Conservation (phyloP, 2,329 filamentous ascomycete genomes). For the Sarocladiaceae sp. region DNA sequence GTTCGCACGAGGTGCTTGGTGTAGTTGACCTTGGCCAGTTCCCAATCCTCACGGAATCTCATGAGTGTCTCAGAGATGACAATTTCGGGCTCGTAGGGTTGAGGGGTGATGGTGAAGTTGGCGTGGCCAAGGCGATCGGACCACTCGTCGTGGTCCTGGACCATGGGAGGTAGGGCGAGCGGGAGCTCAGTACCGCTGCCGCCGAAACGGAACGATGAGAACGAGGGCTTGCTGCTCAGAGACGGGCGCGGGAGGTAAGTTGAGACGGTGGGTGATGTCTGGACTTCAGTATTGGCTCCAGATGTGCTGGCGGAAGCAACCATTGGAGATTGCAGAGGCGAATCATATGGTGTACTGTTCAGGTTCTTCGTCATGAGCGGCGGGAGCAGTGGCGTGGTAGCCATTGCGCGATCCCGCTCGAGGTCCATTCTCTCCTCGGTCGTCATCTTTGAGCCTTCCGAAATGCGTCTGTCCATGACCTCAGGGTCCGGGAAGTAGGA, state of each 20-base stretch:
- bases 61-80: conserved; percentile 55
- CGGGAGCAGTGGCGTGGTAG: conserved; percentile 80
- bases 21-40: conserved; percentile 77
- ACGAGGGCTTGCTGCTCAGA: conserved; percentile 71
- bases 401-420: conserved; percentile 56
- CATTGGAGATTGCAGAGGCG: conserved; percentile 81
- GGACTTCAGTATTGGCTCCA: conserved; percentile 28
- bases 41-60: conserved; percentile 74
- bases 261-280: conserved; percentile 45
- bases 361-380: conserved; percentile 65
- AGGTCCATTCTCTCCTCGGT: conserved; percentile 41
- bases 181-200: conserved; percentile 54
- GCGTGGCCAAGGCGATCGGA: conserved; percentile 82
- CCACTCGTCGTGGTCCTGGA: conserved; percentile 75
- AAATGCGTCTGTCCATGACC: conserved; percentile 22
- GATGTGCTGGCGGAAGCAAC: conserved; percentile 55
- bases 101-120: conserved; percentile 83
- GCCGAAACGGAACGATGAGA: conserved; percentile 67
- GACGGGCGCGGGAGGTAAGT: conserved; percentile 47
- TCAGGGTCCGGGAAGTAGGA: conserved; percentile 59
- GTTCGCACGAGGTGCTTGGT: conserved; percentile 84
- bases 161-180: conserved; percentile 58
- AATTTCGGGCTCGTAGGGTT: conserved; percentile 67
- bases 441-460: not conserved
- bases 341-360: conserved; percentile 61